These are phyloP conservation scores for Penicillium polonicum DNA, from an alignment of 2,329 filamentous ascomycete genomes.

Conservation along the genomic window DNA sequence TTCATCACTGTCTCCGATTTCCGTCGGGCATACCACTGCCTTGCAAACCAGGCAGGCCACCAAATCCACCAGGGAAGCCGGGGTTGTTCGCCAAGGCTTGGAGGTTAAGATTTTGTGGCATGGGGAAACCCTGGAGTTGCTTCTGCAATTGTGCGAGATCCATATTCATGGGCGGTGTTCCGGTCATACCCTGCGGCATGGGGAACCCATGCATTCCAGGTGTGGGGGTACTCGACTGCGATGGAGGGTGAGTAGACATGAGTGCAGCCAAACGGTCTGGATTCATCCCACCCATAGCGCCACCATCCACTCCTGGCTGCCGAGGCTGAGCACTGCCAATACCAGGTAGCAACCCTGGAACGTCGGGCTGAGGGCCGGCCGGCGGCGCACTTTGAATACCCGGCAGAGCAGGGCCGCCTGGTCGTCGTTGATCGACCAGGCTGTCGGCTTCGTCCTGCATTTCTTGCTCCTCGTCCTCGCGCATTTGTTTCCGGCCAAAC, in stretches of 20 bases:
- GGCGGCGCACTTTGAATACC: slow-evolving; percentile 57
- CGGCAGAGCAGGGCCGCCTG: slow-evolving; percentile 55
- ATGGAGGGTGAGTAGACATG: slow-evolving; percentile 48
- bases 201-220: slow-evolving; percentile 40
- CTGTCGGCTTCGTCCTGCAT: slow-evolving; percentile 90
- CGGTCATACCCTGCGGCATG: slow-evolving; percentile 47
- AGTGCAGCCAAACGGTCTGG: slow-evolving; percentile 43
- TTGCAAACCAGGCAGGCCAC: slow-evolving; percentile 35
- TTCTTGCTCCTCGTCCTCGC: slow-evolving; percentile 92
- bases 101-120: slow-evolving; percentile 38
- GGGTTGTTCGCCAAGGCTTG: slow-evolving; percentile 40
- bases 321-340: slow-evolving; percentile 48
- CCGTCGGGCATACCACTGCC: slow-evolving; percentile 44
- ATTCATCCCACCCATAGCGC: slow-evolving; percentile 51
- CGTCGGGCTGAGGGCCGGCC: slow-evolving; percentile 39
- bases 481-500: slow-evolving; percentile 71
- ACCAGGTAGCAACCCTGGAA: slow-evolving; percentile 47
- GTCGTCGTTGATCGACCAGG: slow-evolving; percentile 86
- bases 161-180: slow-evolving; percentile 47
- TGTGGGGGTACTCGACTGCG: slow-evolving; percentile 28
- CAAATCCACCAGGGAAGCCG: slow-evolving; percentile 33
- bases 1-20: slow-evolving; percentile 54
- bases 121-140: slow-evolving; percentile 39
- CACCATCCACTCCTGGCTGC: slow-evolving; percentile 30
- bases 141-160: slow-evolving; percentile 41